Conservation (phyloP, 805 yeast species). For the Myxozyma sirexii region DNA sequence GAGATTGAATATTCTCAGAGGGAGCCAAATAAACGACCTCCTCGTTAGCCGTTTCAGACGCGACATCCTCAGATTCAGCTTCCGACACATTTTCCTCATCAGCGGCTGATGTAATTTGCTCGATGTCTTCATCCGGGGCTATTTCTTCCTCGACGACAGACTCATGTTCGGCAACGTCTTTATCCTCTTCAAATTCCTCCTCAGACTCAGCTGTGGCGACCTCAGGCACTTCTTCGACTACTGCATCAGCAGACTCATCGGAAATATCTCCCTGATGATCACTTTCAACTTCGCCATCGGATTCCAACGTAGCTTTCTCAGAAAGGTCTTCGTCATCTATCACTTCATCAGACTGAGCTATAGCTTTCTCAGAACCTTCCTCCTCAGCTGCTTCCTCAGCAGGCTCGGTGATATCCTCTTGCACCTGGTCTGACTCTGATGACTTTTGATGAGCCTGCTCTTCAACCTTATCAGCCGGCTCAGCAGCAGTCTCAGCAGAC, state of each 20-base stretch:
- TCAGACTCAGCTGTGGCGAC: background rate
- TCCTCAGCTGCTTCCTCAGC: background rate
- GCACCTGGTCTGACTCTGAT: background rate
- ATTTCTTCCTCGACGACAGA: background rate
- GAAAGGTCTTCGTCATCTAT: background rate
- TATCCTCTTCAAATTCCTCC: background rate
- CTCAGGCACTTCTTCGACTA: no score
- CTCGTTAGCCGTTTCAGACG: background rate
- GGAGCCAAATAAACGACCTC: background rate
- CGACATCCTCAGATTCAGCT: slow-evolving; percentile 3
- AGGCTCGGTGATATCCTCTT: background rate
- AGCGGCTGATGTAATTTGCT: no score
- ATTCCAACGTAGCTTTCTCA: background rate
- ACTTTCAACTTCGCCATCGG: background rate
- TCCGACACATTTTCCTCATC: background rate
- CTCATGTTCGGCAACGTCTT: background rate
- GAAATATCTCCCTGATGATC: background rate
- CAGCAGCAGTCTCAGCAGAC: background rate
- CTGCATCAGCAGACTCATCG: background rate
- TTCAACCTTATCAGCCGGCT: background rate
- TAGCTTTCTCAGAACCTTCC: no score
- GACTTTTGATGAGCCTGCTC: background rate
- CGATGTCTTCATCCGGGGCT: background rate
- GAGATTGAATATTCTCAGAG: no score
- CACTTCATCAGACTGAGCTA: background rate